Evolutionary conservation across 1,284 basidiomycete genomes (phyloP), one percentile per base, ranked within the genome.

Genomic region (Ustilago crameri): DNA sequence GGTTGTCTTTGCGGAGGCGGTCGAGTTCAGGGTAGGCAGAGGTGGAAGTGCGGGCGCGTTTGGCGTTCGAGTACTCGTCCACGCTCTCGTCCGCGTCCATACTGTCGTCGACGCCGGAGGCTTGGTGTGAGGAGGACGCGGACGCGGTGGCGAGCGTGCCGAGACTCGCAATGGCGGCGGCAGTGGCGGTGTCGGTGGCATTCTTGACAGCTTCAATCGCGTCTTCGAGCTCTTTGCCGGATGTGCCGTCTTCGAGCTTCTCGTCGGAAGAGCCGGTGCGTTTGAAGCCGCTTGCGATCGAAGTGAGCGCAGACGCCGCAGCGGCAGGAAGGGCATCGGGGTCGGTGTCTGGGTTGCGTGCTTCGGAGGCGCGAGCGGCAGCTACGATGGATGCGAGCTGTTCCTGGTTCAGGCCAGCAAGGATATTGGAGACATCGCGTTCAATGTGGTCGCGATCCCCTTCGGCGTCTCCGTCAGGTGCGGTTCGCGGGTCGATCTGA

Each of bases 1-100:
- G 79, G 54, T 80, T 76, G 66, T 81, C 79, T 54, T 81, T 81
- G 42, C 78, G 61, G 24, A 73, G 67, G 9, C 79, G 66, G 38
- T 81, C 79, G 1, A 78, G 52, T 59, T 81, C 77, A 15, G 76
- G 78, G 10, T 65, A 74, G 26, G 64, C 58, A 4, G 67, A 55
- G 7, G 76, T 71, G 3, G 67, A 55, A 4, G 76, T 71, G 0
- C 78, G 66, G 10, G 74, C 72, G 52, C 74, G 35, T 37, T 37
- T 37, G 30, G 14, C n/a, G n/a, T n/a, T 18, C 20, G 30, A 61
- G 42, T 7, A 30, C 12, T 37, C 5, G 35, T 14, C 14, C 35
- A n/a, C 5, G 9, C 9, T 9, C 12, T 14, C 12, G 35, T 37
- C 35, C 9, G 12, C 5, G 35, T 37, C 35, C 5, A 9, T 7